Evolutionary conservation across 306 rosid species (phyloP), one percentile per base, ranked within the genome.

Genomic region (Cicer yamashitae): DNA sequence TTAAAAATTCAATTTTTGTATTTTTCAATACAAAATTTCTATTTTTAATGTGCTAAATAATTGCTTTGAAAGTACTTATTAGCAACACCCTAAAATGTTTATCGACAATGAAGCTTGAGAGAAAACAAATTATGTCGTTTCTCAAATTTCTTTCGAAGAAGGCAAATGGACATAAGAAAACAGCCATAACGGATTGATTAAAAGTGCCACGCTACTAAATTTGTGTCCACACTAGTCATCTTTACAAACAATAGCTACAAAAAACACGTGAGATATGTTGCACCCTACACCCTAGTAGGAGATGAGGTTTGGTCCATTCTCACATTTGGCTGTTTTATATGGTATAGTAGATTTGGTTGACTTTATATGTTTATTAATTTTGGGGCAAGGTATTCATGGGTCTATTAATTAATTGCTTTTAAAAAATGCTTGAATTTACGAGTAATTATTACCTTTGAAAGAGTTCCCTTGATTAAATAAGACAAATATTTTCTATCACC

Each of bases 161-260:
- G 34, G 69, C 50, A 39, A 15, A 79, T 8, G 65, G 85, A 51
- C 82, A 45, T 7, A 20, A 15, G 64, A 77, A 82, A 78, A 78
- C 77, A 14, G 65, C 69, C 73, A 74, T 68, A 78, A 78, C 70
- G 15, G 46, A 74, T 69, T 78, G 51, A 66, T 52, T 18, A 68
- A 15, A 70, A 17, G 71, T 15, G 13, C 45, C 54, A 46, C 1
- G 44, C 39, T 40, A 61, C 10, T 37, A 9, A 53, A 2, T 18
- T 15, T 53, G 25, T 8, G 56, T 69, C 70, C 59, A 40, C 25
- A 60, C 69, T 58, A 12, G 6, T 7, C 53, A 59, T 9, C 11
- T 0, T 75, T 47, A 6, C 46, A 61, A 50, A 62, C 67, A 37
- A 9, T 43, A 53, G 50, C 78, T 30, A 53, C 7, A 43, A 11